Base-by-base conservation (phyloP, 176 grass and related monocot genomes). In the Chloris gayana region DNA sequence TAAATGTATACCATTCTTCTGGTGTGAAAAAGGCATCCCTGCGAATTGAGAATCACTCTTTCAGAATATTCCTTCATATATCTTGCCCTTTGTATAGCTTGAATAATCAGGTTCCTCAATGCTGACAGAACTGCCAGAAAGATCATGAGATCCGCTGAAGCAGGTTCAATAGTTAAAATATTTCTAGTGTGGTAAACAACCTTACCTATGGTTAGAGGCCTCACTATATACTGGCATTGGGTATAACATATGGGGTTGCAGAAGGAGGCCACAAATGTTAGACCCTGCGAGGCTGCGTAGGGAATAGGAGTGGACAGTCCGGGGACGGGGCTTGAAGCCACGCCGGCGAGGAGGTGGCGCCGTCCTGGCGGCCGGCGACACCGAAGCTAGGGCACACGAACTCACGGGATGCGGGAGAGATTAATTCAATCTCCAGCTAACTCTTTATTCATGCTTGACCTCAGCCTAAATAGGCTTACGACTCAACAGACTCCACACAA, bases 191-290 rank as follows among this genome's bases (percentile, higher is more conserved):
- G 58, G 33, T 12, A 61, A 60, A 80, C 9, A 31, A 85, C 1
- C 68, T 78, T 85, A 98, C 95, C 95, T 98, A 87, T 98, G 95
- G 67, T 98, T 98, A 64, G 95, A 98, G 69, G 95, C 92, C 72
- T 98, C 90, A 21, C 95, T 90, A 89, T 98, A 95, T 72, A 98
- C 78, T 84, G 95, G 84, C 95, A 98, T 93, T 14, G 95, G 95
- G 21, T 98, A 98, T 51, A 98, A 74, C 77, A 86, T n/a, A 82
- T 54, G 84, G 80, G 51, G 88, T 91, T 70, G 90, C 92, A 32
- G 90, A 95, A 66, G 95, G 92, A 69, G 92, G 90, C 92, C 92
- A 98, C 76, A n/a, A n/a, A n/a, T 37, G 34, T 35, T 35, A 5
- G 34, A 35, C 3, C 34, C 34, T 5, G 5, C 3, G 34, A 35